These are phyloP conservation scores for Pulveroboletus ravenelii DNA, from an alignment of 768 basidiomycete species.

Conservation along the genomic window DNA sequence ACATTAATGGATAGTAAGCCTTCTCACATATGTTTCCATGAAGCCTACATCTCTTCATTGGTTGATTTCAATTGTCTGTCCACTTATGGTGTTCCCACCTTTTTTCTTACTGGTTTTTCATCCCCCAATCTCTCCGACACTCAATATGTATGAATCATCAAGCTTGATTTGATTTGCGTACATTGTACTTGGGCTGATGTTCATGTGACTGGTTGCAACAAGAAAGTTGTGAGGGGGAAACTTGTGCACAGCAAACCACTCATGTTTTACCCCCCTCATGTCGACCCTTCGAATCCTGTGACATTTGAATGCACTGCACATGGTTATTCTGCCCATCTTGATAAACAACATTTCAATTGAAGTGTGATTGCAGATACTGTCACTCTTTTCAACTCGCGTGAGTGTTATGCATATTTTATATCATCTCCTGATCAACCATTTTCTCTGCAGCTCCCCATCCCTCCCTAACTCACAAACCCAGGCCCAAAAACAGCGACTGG, in stretches of 20 bases:
- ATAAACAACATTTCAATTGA: neutral
- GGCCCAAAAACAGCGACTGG: neutral
- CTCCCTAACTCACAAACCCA: neutral
- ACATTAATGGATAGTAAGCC: neutral
- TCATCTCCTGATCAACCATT: too few species aligned
- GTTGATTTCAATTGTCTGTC: neutral
- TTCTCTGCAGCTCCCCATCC: too few species aligned
- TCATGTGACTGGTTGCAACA: neutral
- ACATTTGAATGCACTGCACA: neutral
- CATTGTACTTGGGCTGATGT: neutral
- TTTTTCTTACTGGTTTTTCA: neutral
- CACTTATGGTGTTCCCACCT: neutral
- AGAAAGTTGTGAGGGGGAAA: neutral
- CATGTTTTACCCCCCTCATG: neutral
- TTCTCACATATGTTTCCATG: too few species aligned
- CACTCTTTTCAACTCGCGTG: too few species aligned
- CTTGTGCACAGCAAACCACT: neutral
- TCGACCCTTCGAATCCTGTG: neutral
- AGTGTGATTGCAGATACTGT: too few species aligned
- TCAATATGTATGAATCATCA: neutral
- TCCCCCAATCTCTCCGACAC: fast-evolving
- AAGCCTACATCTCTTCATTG: neutral
- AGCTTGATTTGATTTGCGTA: neutral
- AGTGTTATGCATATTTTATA: too few species aligned
- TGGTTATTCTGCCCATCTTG: neutral